Base-by-base conservation (phyloP, 768 basidiomycete genomes). In the Lentinula guzmanii region DNA sequence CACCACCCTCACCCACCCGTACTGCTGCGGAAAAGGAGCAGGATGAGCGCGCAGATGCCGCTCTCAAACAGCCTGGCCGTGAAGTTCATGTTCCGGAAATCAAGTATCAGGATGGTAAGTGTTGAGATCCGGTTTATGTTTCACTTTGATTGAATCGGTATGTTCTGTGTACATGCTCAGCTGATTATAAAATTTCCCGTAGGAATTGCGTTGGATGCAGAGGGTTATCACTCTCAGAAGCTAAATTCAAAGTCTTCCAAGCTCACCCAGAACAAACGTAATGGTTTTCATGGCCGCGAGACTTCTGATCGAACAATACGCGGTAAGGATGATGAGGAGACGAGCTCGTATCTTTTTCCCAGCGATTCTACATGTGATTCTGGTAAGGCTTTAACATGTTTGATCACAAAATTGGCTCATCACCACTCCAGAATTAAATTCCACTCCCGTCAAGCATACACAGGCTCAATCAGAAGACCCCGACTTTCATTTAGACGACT, bases 201-300 rank as follows among this genome's bases (percentile, higher is more conserved):
- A 91, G 91, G 87, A 65, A 79, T 95, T 52, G 88, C 91, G 15
- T 78, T 95, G 35, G 94, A 97, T 66, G 83, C 85, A 68, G 84
- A 86, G 57, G 94, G 93, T 0, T 96, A 96, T 71, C 89, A 92
- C 71, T 75, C 83, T 0, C 16, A 51, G 37, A 5, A 53, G 35
- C 46, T 10, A 8, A 35, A 15, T 7, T 52, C 50, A 42, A 33
- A 41, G 33, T 51, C 58, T 15, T 35, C 33, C 37, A 13, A 39
- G 10, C 21, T 24, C 18, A 45, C 24, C 28, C 28, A 28, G n/a
- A 51, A n/a, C 21, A 31, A 31, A 18, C 16, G 13, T 15, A 39
- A 57, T 43, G 13, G 35, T 4, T 28, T 15, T 7, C 75, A 76
- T 57, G 66, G 67, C 15, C 73, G 71, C 33, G 77, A 79, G 68